Evolutionary conservation across 768 basidiomycete species (phyloP).

Genomic region (Pulveroboletus sp.): DNA sequence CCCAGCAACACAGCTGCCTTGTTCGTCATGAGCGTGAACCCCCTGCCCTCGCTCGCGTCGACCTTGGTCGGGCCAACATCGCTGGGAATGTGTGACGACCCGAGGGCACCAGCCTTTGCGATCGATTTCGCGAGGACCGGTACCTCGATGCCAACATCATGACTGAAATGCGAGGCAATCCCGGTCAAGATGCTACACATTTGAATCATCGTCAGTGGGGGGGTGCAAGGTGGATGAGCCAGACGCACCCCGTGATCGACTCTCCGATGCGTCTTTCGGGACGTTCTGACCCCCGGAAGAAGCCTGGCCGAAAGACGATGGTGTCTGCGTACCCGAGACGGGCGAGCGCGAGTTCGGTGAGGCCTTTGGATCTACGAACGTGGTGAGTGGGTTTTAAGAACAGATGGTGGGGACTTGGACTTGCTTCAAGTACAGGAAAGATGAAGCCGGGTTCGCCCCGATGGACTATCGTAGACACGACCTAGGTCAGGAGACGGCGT

Average conservation of each 20-base stretch:
- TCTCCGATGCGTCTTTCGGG: slow-evolving; percentile 40
- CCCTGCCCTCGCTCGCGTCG: slow-evolving; percentile 31
- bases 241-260: slow-evolving; percentile 40
- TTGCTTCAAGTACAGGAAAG: slow-evolving; percentile 51
- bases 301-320: slow-evolving; percentile 64
- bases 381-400: neutral
- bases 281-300: slow-evolving; percentile 50
- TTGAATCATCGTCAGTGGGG: no score
- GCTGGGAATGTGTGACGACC: slow-evolving; percentile 47
- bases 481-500: slow-evolving; percentile 13
- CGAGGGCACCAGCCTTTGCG: slow-evolving; percentile 50
- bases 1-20: slow-evolving; percentile 45
- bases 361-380: slow-evolving; percentile 60
- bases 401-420: neutral
- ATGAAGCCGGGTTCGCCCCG: slow-evolving; percentile 48
- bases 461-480: slow-evolving; percentile 33
- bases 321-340: slow-evolving; percentile 67
- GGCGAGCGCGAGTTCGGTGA: slow-evolving; percentile 69
- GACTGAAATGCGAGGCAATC: slow-evolving; percentile 35
- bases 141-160: slow-evolving; percentile 47
- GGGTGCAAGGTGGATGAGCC: no score
- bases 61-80: slow-evolving; percentile 40
- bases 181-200: slow-evolving; percentile 39
- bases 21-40: slow-evolving; percentile 59
- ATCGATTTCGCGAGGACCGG: slow-evolving; percentile 53